Evolutionary conservation across 2,329 filamentous ascomycete genomes (phyloP), one percentile per base, ranked within the genome.

Genomic region (Arthrobotrys pseudoclavata): DNA sequence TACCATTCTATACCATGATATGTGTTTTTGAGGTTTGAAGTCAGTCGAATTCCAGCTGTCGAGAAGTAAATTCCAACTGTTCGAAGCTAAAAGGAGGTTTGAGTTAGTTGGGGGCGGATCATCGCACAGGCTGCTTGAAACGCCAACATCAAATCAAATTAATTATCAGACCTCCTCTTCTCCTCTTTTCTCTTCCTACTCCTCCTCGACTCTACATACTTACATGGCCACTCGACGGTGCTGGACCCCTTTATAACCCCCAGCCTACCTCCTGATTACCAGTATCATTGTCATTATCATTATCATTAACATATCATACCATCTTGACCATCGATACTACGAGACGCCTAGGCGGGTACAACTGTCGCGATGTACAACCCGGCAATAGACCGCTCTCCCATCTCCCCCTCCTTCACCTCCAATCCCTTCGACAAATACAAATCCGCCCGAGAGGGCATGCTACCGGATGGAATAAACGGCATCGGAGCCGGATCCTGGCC

Each of bases 371-470:
- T 76, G 72, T 76, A 69, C 60, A 64, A 63, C 52, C 69, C 69
- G 12, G 34, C 61, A 13, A 67, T 31, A 48, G 74, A 71, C 52
- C 74, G 74, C n/a, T 71, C 74, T 4, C 74, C 74, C 13, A 57
- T 77, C 12, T 71, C 74, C 34, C 74, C 74, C 4, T 77, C 74
- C 6, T 77, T 77, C 61, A 77, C 74, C 10, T 4, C 61, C 10
- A 77, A 77, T 22, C 74, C 74, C 9, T 77, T 77, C 53, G 74
- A 77, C 55, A 77, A 71, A 20, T 77, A 77, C 74, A 77, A 77
- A 53, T 67, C 67, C 13, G 74, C 74, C 60, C 60, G 74, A 2
- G 60, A 69, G 50, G 53, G 62, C 42, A 61, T 50, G 29, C 74
- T 77, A 48, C 74, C 74, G 1, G 74, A 70, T 40, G 74, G 74